These are phyloP conservation scores for Nemania sp. DNA, from an alignment of 2,329 filamentous ascomycete genomes.

Conservation along the genomic window DNA sequence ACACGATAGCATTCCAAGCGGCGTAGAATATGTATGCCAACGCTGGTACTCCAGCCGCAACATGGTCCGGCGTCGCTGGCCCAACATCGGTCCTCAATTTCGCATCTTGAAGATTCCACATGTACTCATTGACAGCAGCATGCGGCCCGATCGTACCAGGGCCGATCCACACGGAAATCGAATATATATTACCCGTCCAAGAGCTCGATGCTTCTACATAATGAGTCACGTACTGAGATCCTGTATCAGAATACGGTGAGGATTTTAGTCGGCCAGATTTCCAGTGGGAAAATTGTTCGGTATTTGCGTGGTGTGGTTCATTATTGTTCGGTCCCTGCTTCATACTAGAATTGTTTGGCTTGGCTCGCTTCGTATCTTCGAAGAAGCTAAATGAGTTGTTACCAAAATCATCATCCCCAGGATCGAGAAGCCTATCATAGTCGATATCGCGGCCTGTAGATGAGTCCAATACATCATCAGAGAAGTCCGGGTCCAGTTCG, in stretches of 20 bases:
- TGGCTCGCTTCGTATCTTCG: slow-evolving; percentile 44
- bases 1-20: slow-evolving; percentile 65
- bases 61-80: slow-evolving; percentile 62
- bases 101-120: slow-evolving; percentile 56
- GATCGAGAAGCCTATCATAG: slow-evolving; percentile 57
- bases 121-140: slow-evolving; percentile 61
- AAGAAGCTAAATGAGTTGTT: slow-evolving; percentile 57
- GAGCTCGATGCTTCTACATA: slow-evolving; percentile 45
- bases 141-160: slow-evolving; percentile 50
- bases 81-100: slow-evolving; percentile 55
- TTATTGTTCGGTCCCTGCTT: background rate
- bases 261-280: slow-evolving; percentile 46
- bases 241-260: slow-evolving; percentile 44
- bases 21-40: slow-evolving; percentile 61
- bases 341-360: slow-evolving; percentile 17
- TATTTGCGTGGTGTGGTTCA: slow-evolving; percentile 6
- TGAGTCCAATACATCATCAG: slow-evolving; percentile 52
- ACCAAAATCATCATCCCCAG: slow-evolving; percentile 55
- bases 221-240: slow-evolving; percentile 47
- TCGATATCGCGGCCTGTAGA: slow-evolving; percentile 54
- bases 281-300: slow-evolving; percentile 44
- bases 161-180: slow-evolving; percentile 63
- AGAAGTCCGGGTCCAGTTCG: slow-evolving; percentile 63
- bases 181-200: slow-evolving; percentile 49
- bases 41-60: slow-evolving; percentile 62